These are phyloP conservation scores for Strombidium stylifer DNA, from an alignment of 73 alveolate species.

Conservation along the genomic window DNA sequence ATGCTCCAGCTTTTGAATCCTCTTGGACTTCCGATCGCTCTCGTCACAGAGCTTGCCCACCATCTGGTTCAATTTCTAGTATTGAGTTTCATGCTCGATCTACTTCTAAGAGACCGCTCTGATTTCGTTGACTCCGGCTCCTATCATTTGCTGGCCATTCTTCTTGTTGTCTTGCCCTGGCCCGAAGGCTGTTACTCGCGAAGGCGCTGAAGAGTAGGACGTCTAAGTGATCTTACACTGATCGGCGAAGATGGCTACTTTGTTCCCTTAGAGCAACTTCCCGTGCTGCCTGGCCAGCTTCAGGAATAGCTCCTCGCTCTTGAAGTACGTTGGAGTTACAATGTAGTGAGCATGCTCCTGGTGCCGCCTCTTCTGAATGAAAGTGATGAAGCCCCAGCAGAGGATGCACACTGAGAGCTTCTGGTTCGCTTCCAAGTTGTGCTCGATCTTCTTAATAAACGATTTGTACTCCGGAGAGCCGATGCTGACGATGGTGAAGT, in stretches of 20 bases:
- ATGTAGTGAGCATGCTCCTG: constrained; percentile 41
- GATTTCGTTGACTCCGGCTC: constrained; percentile 7
- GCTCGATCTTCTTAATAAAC: constrained; percentile 20
- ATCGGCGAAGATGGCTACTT: constrained; percentile 41
- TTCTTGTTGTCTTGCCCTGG: neutral
- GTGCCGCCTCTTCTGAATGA: constrained; percentile 21
- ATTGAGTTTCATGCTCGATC: neutral
- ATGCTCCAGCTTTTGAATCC: constrained; percentile 7
- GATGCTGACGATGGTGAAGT: neutral
- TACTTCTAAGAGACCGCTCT: constrained; percentile 3
- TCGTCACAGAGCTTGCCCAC: constrained; percentile 3
- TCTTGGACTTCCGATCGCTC: neutral
- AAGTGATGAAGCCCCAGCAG: constrained; percentile 55
- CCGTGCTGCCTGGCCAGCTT: constrained; percentile 10
- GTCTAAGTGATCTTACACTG: constrained; percentile 5
- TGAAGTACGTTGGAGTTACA: constrained; percentile 31
- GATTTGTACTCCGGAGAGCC: constrained; percentile 30
- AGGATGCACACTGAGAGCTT: constrained; percentile 46
- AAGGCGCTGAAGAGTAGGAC: neutral
- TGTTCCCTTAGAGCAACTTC: constrained; percentile 15
- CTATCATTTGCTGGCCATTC: constrained; percentile 4
- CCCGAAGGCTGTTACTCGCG: neutral
- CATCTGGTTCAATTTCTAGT: neutral
- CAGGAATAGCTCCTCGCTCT: constrained; percentile 17
- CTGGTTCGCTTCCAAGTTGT: constrained; percentile 7